Evolutionary conservation across 768 basidiomycete genomes (phyloP).

Genomic region (Suillus subalutaceus): DNA sequence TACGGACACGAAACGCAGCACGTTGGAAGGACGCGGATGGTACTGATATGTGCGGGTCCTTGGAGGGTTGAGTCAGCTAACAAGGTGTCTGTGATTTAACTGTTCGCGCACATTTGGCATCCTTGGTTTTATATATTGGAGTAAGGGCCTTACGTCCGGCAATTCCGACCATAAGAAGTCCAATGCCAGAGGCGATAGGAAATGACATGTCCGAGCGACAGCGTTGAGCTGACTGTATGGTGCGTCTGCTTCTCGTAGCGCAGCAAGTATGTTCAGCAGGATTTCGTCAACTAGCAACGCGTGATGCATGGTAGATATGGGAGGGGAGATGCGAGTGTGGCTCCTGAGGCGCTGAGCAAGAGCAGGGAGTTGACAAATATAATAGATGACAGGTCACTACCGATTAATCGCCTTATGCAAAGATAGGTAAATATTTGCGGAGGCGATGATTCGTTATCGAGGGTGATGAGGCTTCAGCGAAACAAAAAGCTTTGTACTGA

Average conservation of each 20-base stretch:
- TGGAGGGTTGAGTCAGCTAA: neutral
- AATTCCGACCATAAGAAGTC: conserved; percentile 7
- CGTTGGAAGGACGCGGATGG: neutral
- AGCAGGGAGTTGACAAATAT: neutral
- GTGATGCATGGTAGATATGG: neutral
- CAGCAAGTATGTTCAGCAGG: conserved; percentile 2
- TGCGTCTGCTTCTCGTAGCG: neutral
- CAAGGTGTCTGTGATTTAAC: neutral
- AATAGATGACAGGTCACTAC: neutral
- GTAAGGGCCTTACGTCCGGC: neutral
- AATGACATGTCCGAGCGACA: conserved; percentile 2
- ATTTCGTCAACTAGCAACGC: conserved; percentile 5
- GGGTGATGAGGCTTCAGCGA: neutral
- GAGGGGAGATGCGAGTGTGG: neutral
- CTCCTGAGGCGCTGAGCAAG: neutral
- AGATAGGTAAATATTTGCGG: neutral
- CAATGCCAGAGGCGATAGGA: conserved; percentile 6
- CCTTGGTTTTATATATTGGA: conserved; percentile 1
- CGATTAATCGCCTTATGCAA: neutral
- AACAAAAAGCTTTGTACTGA: conserved; percentile 4
- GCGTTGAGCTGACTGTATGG: conserved; percentile 4
- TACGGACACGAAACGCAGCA: conserved; percentile 6
- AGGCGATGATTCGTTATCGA: conserved; percentile 1
- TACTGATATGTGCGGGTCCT: neutral
- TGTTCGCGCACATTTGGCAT: neutral